These are phyloP conservation scores for Malassezia sp. DNA, from an alignment of 1,284 basidiomycete species.

Conservation along the genomic window DNA sequence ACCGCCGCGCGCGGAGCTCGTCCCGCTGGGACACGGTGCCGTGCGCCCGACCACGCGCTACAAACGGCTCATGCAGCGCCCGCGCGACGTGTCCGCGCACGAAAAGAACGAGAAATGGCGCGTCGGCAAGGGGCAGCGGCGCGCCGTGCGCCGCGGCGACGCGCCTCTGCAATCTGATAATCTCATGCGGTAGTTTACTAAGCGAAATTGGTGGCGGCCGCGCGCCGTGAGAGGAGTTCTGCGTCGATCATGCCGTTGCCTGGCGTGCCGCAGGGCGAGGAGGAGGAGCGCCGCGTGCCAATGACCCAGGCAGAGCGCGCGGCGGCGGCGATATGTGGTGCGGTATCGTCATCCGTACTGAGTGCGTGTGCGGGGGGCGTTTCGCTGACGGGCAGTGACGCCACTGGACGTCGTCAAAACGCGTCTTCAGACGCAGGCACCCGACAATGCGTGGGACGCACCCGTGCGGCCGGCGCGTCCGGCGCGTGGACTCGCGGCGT, in stretches of 20 bases:
- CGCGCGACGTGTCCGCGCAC: constrained; percentile 17
- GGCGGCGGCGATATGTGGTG: constrained; percentile 66
- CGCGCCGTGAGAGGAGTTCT: too few species aligned
- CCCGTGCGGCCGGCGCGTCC: constrained; percentile 22
- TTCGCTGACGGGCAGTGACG: constrained; percentile 60
- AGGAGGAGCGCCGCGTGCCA: background rate
- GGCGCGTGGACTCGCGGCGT: too few species aligned
- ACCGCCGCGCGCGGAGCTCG: background rate
- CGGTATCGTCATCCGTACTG: constrained; percentile 67
- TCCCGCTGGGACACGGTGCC: constrained; percentile 25
- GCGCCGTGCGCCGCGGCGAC: constrained; percentile 13
- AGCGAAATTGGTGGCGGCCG: background rate
- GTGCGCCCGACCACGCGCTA: constrained; percentile 16
- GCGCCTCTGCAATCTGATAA: background rate
- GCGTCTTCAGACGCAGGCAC: constrained; percentile 74
- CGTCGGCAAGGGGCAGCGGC: constrained; percentile 18
- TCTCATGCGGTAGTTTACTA: background rate
- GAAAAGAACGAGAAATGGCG: constrained; percentile 21
- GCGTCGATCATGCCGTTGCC: too few species aligned
- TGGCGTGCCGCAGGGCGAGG: background rate
- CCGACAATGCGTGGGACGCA: too few species aligned
- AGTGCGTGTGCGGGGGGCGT: constrained; percentile 60
- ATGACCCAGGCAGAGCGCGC: constrained; percentile 52
- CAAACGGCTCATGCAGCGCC: constrained; percentile 10
- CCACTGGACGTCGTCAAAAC: constrained; percentile 90